Evolutionary conservation across 2,329 filamentous ascomycete genomes (phyloP).

Genomic region (Stachybotrys chlorohalonatus): DNA sequence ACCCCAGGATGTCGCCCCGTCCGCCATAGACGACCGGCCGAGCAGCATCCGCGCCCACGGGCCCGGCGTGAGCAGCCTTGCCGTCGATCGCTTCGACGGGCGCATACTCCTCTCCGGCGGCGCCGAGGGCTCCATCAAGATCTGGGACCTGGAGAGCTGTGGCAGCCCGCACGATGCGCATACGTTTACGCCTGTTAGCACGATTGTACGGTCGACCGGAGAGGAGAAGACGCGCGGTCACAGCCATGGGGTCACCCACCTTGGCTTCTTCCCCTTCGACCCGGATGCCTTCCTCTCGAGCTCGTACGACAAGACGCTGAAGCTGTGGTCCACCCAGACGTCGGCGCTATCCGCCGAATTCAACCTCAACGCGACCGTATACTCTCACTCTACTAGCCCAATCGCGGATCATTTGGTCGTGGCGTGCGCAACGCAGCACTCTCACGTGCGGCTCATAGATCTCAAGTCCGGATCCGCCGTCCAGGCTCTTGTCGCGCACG

Average conservation of each 20-base stretch:
- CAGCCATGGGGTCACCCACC: constrained; percentile 64
- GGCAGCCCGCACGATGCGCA: constrained; percentile 32
- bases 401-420: constrained; percentile 68
- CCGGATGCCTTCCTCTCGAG: constrained; percentile 65
- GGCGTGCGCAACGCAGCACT: constrained; percentile 81
- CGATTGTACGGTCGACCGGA: constrained; percentile 33
- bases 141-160: constrained; percentile 75
- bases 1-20: constrained; percentile 3
- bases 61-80: constrained; percentile 69
- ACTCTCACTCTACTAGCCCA: constrained; percentile 70
- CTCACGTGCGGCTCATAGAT: constrained; percentile 76
- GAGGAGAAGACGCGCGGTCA: constrained; percentile 31
- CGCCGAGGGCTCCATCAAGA: constrained; percentile 70
- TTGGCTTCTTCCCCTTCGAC: constrained; percentile 74
- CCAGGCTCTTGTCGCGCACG: constrained; percentile 61
- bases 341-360: constrained; percentile 57
- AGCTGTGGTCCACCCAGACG: constrained; percentile 61
- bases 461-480: constrained; percentile 68
- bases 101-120: constrained; percentile 73
- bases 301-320: constrained; percentile 70
- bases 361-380: constrained; percentile 57
- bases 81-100: constrained; percentile 75
- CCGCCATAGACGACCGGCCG: constrained; percentile 16
- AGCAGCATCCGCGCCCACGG: constrained; percentile 56
- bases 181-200: constrained; percentile 45